Base-by-base conservation (phyloP, 768 basidiomycete genomes). In the Scleroderma bovista region DNA sequence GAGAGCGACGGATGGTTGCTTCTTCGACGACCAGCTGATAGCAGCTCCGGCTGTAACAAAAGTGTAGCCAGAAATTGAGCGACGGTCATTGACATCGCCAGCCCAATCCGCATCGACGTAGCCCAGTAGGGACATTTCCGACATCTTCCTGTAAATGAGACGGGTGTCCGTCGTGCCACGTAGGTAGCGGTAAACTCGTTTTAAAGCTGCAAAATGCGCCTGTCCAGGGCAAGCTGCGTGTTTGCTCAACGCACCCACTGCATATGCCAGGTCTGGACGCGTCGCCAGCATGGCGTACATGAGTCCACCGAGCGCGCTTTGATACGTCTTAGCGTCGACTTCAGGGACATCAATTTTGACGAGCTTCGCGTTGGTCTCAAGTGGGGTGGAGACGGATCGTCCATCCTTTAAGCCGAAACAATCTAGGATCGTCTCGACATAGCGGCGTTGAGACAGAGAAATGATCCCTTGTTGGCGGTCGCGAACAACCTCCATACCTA, bases 21-120 rank as follows among this genome's bases (percentile, higher is more conserved):
- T 45, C 12, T 45, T 33, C 3, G 20, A 50, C 10, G 13, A 17
- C 75, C 77, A 79, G 2, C 62, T 54, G 7, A 78, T 59, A 3
- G 69, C 57, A 3, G 67, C 72, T 0, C 69, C 68, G 19, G 57
- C 57, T 33, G 71, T 46, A 9, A 62, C 57, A 60, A 61, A 69
- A 8, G 45, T 64, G 50, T 55, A 70, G n/a, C 65, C 71, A 32
- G 51, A 70, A 9, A 64, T 19, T 17, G 31, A 39, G 10, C 37
- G 7, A 10, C 19, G 9, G 11, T 40, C 38, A 22, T 40, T 40
- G 17, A 40, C 12, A 10, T 40, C 9, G 2, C 17, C 5, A n/a
- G 20, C 38, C 38, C 38, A 40, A 22, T 40, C 38, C 10, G 38
- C 17, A 10, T 40, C 38, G 5, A 40, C 19, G 17, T 38, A 38